Evolutionary conservation across 2,329 filamentous ascomycete species (phyloP), one percentile per base, ranked within the genome.

Genomic region (Stagonosporopsis tanaceti): DNA sequence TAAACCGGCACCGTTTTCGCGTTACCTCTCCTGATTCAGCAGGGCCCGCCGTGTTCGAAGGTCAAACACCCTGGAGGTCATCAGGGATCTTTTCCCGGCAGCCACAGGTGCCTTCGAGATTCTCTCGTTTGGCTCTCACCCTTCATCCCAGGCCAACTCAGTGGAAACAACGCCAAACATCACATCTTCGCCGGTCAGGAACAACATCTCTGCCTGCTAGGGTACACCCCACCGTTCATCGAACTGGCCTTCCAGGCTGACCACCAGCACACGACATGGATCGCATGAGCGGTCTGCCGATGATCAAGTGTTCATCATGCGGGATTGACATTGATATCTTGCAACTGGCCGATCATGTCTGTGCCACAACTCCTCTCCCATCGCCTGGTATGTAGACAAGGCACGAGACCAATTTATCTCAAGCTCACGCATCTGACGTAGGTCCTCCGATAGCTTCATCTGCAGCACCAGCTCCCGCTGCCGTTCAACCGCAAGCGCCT

Each of bases 281-380:
- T 35, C 61, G 70, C 54, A 64, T 69, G 64, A 74, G 74, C 65
- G 63, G 72, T 42, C 60, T 77, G 50, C 74, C 74, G 7, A 71
- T 64, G 37, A 77, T 77, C 60, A 77, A 78, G 64, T 77, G 76
- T 62, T 77, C 74, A 24, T 73, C 68, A 45, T 77, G 76, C 63
- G 70, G 69, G 41, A 67, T 70, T 51, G 86, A 93, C 69, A 91
- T 97, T 58, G 89, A 93, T 72, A 95, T 97, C 66, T 89, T 90
- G 38, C 81, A 88, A 75, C 90, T 97, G 89, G 92, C 91, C 60
- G 92, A 96, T 61, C 93, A 97, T 80, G 75, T 91, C 60, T 97
- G 93, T 76, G 76, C 76, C 42, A 79, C 76, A 57, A 59, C 76
- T 60, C 64, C 72, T 53, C 47, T 78, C 17, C 48, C 78, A 42